Conservation (phyloP, 768 basidiomycete species). For the Albatrellus ellisii region DNA sequence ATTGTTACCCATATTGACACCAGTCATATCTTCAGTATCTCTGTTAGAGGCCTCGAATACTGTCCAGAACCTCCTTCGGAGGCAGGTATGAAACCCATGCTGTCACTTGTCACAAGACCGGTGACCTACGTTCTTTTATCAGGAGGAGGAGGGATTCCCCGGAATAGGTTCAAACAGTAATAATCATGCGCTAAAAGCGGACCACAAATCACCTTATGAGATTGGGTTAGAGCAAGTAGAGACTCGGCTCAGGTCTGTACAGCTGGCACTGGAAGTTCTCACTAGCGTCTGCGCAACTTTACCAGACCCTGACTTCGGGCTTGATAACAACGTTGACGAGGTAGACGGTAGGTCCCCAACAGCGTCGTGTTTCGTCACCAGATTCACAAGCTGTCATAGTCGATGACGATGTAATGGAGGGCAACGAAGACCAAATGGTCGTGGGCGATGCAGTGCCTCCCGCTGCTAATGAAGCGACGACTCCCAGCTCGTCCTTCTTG, state of each 20-base stretch:
- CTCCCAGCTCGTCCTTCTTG: constrained; percentile 31
- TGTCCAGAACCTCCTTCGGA: constrained; percentile 38
- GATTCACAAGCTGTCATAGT: constrained; percentile 32
- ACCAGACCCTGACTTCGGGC: constrained; percentile 58
- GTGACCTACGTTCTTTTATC: too few species aligned
- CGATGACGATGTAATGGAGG: constrained; percentile 22
- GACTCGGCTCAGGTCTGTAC: constrained; percentile 53
- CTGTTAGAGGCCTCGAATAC: constrained; percentile 33
- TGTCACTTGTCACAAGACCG: constrained; percentile 3
- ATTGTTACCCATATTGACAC: constrained; percentile 55
- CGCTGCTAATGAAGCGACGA: constrained; percentile 5
- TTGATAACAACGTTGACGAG: constrained; percentile 21
- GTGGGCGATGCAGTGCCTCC: constrained; percentile 13
- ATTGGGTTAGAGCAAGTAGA: constrained; percentile 65
- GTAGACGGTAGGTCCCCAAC: constrained; percentile 22
- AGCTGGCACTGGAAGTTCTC: constrained; percentile 78
- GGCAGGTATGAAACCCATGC: constrained; percentile 32
- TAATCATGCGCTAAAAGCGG: constrained; percentile 28
- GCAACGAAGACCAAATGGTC: constrained; percentile 17
- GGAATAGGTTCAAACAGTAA: too few species aligned
- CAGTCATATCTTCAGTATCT: constrained; percentile 47
- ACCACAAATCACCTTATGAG: constrained; percentile 61
- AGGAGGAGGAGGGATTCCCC: too few species aligned
- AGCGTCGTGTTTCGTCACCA: constrained; percentile 18
- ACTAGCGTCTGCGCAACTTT: constrained; percentile 82